phyloP scores from a whole-genome alignment of 768 basidiomycete species.

The Pleurotus tuoliensis region DNA sequence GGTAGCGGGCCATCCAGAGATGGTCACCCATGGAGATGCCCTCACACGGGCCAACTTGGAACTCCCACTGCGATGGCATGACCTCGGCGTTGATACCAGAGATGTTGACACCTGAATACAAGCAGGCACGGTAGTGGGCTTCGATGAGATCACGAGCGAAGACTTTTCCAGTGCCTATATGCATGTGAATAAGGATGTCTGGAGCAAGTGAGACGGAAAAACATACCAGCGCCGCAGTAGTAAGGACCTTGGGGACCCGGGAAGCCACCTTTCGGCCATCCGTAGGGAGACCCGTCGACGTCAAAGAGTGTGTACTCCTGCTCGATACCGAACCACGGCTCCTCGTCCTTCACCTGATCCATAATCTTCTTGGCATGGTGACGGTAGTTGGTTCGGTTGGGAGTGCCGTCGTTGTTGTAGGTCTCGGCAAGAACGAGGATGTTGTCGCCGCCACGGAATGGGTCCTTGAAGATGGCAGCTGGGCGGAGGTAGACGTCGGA shows the following conservation, averaged over 20 bases:
- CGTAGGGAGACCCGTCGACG: conserved; percentile 83
- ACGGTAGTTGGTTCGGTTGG: conserved; percentile 95
- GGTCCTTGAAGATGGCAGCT: conserved; percentile 96
- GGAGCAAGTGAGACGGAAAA: conserved; percentile 10
- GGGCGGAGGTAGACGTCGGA: conserved; percentile 99
- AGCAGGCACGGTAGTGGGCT: conserved; percentile 97
- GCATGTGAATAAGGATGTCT: conserved; percentile 14
- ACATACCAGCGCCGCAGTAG: conserved; percentile 96
- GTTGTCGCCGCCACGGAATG: conserved; percentile 98
- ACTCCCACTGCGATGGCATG: conserved; percentile 99
- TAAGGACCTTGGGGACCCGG: conserved; percentile 99
- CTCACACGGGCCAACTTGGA: conserved; percentile 98
- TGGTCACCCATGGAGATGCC: conserved; percentile 99
- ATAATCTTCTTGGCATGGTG: conserved; percentile 93
- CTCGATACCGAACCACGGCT: conserved; percentile 98
- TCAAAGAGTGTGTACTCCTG: conserved; percentile 99
- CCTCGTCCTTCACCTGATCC: conserved; percentile 77
- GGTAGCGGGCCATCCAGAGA: conserved; percentile 98
- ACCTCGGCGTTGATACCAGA: conserved; percentile 99
- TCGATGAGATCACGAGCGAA: conserved; percentile 98
- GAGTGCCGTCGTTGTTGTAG: conserved; percentile 98
- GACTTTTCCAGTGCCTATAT: conserved; percentile 88
- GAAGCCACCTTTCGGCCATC: conserved; percentile 99
- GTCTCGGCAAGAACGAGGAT: conserved; percentile 96
- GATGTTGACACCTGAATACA: conserved; percentile 95